Base-by-base conservation (phyloP, 2,329 filamentous ascomycete species). In the Akanthomyces uredinophilus region DNA sequence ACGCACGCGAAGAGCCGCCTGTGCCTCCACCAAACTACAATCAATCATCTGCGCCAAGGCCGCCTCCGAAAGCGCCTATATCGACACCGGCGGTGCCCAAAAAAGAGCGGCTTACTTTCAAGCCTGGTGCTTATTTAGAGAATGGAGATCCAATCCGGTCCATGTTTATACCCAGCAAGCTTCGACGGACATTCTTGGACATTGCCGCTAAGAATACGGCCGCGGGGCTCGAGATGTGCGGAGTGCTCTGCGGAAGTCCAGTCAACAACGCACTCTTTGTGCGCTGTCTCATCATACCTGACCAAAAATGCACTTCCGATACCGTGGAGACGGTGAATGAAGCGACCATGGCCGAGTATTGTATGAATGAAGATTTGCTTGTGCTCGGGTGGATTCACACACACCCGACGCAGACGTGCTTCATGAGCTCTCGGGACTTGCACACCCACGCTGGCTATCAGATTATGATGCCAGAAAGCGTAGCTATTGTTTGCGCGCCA, bases 331-430 rank as follows among this genome's bases (percentile, higher is more conserved):
- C 92, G 22, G 86, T 92, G 53, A 95, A 97, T 67, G 92, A 96
- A 73, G 84, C 85, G 35, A 86, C 87, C 0, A 82, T 97, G 32
- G 93, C 97, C 68, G 92, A 96, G 62, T 97, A 94, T 73, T 96
- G 93, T 71, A 90, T 95, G 68, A 82, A 81, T 5, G 86, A 96
- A 70, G 90, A 96, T 64, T 76, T 98, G 41, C 85, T 96, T 74
- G 87, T 96, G 59, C 82, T 96, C 5, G 94, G 94, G 44, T 99
- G 95, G 95, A 99, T 99, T 64, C 95, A 99, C 72, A 99, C 95
- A 0, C 95, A 99, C 73, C 95, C 95, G 0, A 92, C 89, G 0
- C 95, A 99, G 77, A 96, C 92, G 0, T 99, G 95, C 75, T 99
- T 99, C 73, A 96, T 99, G 91, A 96, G 92, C 72, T 95, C 90